phyloP scores from a whole-genome alignment of 805 yeast species.

The Myxozyma neglecta region DNA sequence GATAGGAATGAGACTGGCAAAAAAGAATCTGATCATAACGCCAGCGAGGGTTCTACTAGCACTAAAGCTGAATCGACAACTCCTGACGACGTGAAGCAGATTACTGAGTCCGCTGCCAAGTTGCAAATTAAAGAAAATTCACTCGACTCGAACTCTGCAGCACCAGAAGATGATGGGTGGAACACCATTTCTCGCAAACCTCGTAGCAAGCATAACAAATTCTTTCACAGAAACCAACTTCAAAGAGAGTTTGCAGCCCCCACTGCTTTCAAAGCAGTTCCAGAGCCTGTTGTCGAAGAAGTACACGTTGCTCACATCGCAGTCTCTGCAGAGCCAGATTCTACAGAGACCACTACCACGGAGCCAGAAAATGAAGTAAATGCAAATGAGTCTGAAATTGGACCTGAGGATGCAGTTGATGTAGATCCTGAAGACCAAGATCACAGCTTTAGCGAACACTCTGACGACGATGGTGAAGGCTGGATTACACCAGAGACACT shows the following conservation, averaged over 20 bases:
- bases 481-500: conserved; percentile 94
- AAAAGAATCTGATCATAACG: neutral
- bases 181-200: conserved; percentile 15
- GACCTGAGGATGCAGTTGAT: conserved; percentile 7
- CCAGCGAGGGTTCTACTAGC: neutral
- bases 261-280: neutral
- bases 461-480: conserved; percentile 77
- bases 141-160: neutral
- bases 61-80: neutral
- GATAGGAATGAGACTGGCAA: neutral
- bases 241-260: conserved; percentile 4
- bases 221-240: neutral
- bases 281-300: conserved; percentile 1
- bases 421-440: conserved; percentile 5
- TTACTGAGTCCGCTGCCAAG: neutral
- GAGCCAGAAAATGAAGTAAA: conserved; percentile 9
- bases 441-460: conserved; percentile 48
- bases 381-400: conserved; percentile 1
- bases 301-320: neutral
- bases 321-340: too few species aligned
- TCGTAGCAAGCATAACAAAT: neutral
- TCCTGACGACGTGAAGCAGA: neutral
- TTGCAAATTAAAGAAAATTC: neutral
- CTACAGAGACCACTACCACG: neutral
- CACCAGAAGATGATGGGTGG: conserved; percentile 23